Evolutionary conservation across 305 asterid genomes (phyloP).

Genomic region (Nicotiana rustica): DNA sequence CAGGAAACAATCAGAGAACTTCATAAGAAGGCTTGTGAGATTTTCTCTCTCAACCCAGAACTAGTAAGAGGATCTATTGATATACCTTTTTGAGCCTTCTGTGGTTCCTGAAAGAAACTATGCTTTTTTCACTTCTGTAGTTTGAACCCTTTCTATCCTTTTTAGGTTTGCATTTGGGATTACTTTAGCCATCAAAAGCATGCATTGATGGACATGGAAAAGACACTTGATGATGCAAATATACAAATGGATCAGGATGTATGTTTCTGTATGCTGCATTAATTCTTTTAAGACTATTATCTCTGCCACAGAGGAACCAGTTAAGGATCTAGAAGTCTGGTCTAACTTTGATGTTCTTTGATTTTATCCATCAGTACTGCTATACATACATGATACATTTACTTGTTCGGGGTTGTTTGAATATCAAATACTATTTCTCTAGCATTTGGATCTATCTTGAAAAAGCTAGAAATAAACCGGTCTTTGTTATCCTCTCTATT

Average conservation of each 20-base stretch:
- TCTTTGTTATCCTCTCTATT: constrained; percentile 18
- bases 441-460: constrained; percentile 6
- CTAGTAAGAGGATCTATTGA: constrained; percentile 62
- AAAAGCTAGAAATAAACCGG: background rate
- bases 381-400: constrained; percentile 11
- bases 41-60: constrained; percentile 77
- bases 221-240: constrained; percentile 94
- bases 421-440: background rate
- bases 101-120: constrained; percentile 29
- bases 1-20: constrained; percentile 97
- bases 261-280: constrained; percentile 51
- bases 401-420: constrained; percentile 2
- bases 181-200: constrained; percentile 86
- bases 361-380: constrained; percentile 37
- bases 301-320: constrained; percentile 24
- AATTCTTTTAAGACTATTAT: constrained; percentile 33
- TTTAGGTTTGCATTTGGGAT: constrained; percentile 88
- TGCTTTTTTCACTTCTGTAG: constrained; percentile 32
- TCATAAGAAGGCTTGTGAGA: constrained; percentile 85
- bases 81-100: constrained; percentile 35
- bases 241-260: constrained; percentile 99
- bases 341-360: constrained; percentile 37
- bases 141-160: constrained; percentile 35
- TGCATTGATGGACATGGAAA: constrained; percentile 94
- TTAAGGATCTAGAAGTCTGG: constrained; percentile 36